Conservation (phyloP, 2,329 filamentous ascomycete genomes). For the Cladorrhinum sp. region DNA sequence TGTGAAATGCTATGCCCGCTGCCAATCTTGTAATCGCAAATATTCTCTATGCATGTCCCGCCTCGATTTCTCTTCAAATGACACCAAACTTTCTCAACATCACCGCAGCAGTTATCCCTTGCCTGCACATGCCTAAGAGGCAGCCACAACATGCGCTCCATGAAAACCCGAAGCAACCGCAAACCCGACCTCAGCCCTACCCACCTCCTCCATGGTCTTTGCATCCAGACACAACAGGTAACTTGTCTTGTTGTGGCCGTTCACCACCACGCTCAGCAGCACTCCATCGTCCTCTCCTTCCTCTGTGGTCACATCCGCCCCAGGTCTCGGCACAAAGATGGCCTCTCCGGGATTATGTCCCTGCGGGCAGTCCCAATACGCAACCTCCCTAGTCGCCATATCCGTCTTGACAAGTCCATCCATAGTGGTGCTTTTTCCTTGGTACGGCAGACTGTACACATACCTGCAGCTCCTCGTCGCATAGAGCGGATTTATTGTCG, state of each 20-base stretch:
- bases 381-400: slow-evolving; percentile 46
- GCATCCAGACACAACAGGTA: slow-evolving; percentile 67
- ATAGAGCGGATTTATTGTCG: slow-evolving; percentile 60
- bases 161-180: slow-evolving; percentile 65
- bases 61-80: not conserved
- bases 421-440: slow-evolving; percentile 57
- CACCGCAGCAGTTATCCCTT: no score
- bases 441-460: slow-evolving; percentile 54
- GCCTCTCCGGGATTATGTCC: slow-evolving; percentile 68
- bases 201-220: slow-evolving; percentile 59
- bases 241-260: slow-evolving; percentile 56
- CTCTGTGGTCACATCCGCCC: slow-evolving; percentile 17
- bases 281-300: slow-evolving; percentile 34
- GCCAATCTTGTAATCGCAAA: no score
- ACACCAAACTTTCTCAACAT: no score
- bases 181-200: slow-evolving; percentile 59
- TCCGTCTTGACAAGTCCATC: slow-evolving; percentile 67
- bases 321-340: slow-evolving; percentile 59
- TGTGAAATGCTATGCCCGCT: not conserved
- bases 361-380: slow-evolving; percentile 54
- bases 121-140: no score
- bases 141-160: slow-evolving; percentile 46
- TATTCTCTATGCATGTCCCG: not conserved
- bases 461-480: slow-evolving; percentile 49
- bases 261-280: slow-evolving; percentile 60